Evolutionary conservation across 257 asterid species (phyloP), one percentile per base, ranked within the genome.

Genomic region (Salvia miltiorrhiza): DNA sequence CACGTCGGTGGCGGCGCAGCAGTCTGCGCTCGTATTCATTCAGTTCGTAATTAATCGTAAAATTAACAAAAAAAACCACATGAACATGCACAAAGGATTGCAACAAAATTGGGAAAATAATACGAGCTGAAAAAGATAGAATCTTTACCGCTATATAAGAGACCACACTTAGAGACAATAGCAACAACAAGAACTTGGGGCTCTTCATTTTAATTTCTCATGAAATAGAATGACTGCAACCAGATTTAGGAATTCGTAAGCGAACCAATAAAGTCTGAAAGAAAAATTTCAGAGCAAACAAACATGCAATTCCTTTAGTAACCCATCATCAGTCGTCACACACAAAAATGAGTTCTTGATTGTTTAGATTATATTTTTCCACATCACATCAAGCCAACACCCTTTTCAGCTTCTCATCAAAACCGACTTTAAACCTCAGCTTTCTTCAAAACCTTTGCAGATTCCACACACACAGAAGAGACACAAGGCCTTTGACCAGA

Each of bases 1-100:
- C 96, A 93, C 2, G 92, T 93, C 11, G 86, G 97, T 6, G 97
- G 97, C 32, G 70, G 87, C 0, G 79, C 48, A 23, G 96, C 95
- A 59, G 62, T 73, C 98, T 92, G 81, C 64, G 52, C 39, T 33
- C 39, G 67, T 21, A 47, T 45, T 43, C 45, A 81, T 65, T 30
- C 14, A 55, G 23, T 59, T 24, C 4, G 73, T 17, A 33, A 60
- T 2, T 44, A 47, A 6, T 61, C 4, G 32, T 48, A 69, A 48
- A 32, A 10, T 32, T 56, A 19, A 44, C 67, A 43, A 13, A 53
- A 70, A 44, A 62, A n/a, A n/a, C 37, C 50, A 53, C 19, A 30
- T 5, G 7, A 55, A 68, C 13, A 39, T 32, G 16, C 45, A 40
- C 10, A 2, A 13, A 10, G 58, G 13, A 67, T 9, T 11, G 12